phyloP scores from a whole-genome alignment of 1,284 basidiomycete species.

The Sanghuangporus weigelae region DNA sequence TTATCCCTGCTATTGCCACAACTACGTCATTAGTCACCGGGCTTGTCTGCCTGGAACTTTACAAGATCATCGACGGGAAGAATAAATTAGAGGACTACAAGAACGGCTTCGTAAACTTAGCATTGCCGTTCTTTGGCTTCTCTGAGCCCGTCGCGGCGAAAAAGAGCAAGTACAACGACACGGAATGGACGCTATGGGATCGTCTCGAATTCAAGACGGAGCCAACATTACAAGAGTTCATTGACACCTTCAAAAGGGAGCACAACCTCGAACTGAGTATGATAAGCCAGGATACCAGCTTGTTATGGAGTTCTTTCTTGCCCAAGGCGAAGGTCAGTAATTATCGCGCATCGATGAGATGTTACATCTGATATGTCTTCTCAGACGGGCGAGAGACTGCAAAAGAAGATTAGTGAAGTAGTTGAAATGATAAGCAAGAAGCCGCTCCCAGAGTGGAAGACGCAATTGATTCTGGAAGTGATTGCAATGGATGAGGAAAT shows the following conservation, averaged over 20 bases:
- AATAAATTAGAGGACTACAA: conserved; percentile 92
- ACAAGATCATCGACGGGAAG: conserved; percentile 98
- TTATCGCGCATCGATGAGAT: not conserved
- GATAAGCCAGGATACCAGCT: conserved; percentile 96
- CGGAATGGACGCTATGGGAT: conserved; percentile 99
- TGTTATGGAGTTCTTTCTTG: conserved; percentile 95
- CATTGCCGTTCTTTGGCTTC: conserved; percentile 98
- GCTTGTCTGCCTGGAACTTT: conserved; percentile 93
- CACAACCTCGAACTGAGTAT: conserved; percentile 91
- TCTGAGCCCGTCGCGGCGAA: conserved; percentile 94
- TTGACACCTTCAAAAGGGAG: conserved; percentile 80
- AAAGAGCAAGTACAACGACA: conserved; percentile 83
- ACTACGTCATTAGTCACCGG: conserved; percentile 96
- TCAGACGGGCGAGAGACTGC: conserved; percentile 81
- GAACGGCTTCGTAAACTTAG: conserved; percentile 98
- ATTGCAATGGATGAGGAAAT: conserved; percentile 90
- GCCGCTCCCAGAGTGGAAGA: conserved; percentile 73
- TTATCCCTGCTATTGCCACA: conserved; percentile 99
- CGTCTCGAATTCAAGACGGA: conserved; percentile 91
- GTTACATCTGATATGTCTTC: conserved; percentile 2
- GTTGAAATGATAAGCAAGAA: conserved; percentile 96
- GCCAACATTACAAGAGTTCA: conserved; percentile 83
- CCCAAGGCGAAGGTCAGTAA: conserved; percentile 79
- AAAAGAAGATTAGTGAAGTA: conserved; percentile 87
- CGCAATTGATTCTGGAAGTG: conserved; percentile 87